Evolutionary conservation across 495 filamentous ascomycete genomes (phyloP), one percentile per base, ranked within the genome.

Genomic region (Cudoniella acicularis): DNA sequence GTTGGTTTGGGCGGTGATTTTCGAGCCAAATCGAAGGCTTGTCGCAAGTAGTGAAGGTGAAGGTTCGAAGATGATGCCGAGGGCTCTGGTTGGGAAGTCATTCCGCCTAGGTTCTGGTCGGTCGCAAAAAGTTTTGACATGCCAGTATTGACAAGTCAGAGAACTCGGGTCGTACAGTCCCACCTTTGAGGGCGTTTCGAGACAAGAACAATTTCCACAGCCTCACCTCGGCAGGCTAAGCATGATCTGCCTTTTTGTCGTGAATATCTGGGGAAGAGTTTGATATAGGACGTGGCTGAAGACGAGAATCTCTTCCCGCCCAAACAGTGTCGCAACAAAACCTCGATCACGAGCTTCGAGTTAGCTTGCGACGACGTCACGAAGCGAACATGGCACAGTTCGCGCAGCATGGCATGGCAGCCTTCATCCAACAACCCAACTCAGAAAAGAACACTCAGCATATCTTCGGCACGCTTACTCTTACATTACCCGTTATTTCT

Each of bases 1-100:
- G 90, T 91, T 10, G 93, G 87, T 52, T 88, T 91, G 3, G 89
- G 87, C 10, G 89, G 87, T 1, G 92, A 93, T 64, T 87, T 78
- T 26, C 81, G 76, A 9, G 94, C 93, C 41, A 91, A 79, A 40
- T 77, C 70, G 40, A 98, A 82, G 51, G 89, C 89, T 52, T 87
- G 75, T 49, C 75, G 79, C 75, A 98, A 88, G 72, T 88, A 89
- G 22, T 72, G 72, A 26, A 72, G 59, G 70, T 95, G 92, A 56
- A 80, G 73, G 49, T 66, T 69, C 23, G 72, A 60, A 24, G 62
- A 61, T 53, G 75, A 71, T 9, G 57, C 18, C 48, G 13, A 63
- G 36, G 36, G 42, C 13, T 54, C 23, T 52, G 24, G 0, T 40
- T 23, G 17, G 10, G 46, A 41, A 36, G 50, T 17, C 45, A 60